Evolutionary conservation across 129 eudicot genomes (phyloP), one percentile per base, ranked within the genome.

Genomic region (Apium graveolens): DNA sequence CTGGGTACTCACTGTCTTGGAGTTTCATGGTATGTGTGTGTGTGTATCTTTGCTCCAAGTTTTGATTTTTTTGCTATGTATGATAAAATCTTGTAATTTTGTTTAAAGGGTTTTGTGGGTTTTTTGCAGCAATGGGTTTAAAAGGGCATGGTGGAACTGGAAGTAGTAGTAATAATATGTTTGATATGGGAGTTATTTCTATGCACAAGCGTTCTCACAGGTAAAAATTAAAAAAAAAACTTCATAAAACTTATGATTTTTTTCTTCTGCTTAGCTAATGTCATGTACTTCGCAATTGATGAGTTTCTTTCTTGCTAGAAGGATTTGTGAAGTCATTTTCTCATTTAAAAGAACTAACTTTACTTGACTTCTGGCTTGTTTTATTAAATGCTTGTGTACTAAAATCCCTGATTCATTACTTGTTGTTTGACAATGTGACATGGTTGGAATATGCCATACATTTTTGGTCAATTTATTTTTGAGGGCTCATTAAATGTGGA

Each of bases 161-260:
- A 60, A n/a, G 17, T 60, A 85, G 82, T 45, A 81, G 91, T 70
- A 80, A 83, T 73, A 81, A 82, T 73, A 73, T 90, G 80, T 78
- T 78, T 82, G 91, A 81, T 77, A 60, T 86, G 66, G 87, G 78
- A 81, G 81, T 77, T 81, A 73, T 75, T 84, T 83, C 83, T 69
- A 80, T 79, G 75, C 96, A 90, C 87, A 83, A 80, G 83, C 88
- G 88, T 78, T 87, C 91, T 60, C 88, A 88, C 86, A 92, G 99
- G 97, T 92, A 81, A 48, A 78, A 5, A 17, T 48, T 2, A 48
- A 75, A 42, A 73, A 66, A 39, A 39, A 6, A 39, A 39, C 42
- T 2, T 39, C 4, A 39, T 39, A 43, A 0, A 42, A 41, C 73
- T 44, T 32, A 80, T 68, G 21, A 41, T 48, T 24, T 68, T 32